Base-by-base conservation (phyloP, 2,329 filamentous ascomycete species). In the Neonectria magnoliae region DNA sequence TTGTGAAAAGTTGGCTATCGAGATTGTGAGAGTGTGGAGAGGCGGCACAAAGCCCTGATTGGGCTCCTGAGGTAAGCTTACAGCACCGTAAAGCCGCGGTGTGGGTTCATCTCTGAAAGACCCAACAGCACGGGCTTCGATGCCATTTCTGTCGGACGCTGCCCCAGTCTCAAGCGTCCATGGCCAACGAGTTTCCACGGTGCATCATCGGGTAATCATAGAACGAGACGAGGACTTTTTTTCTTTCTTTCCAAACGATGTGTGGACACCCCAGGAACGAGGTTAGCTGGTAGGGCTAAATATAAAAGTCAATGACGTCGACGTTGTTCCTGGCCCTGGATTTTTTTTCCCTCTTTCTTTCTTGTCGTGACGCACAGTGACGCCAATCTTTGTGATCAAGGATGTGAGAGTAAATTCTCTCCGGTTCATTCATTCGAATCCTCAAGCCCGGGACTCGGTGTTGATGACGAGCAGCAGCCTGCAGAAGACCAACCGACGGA, bases 21-120 rank as follows among this genome's bases (percentile, higher is more conserved):
- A 72, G 69, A 70, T 71, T 63, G 63, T 45, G 31, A 63, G 52
- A 63, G 44, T 73, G 66, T 67, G 71, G 71, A 71, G 71, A 62
- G 65, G 55, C 25, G 42, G 18, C 38, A 56, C 22, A 18, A 45
- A 45, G 64, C 60, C 56, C 58, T 65, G 68, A 73, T 73, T 73
- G 69, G 71, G 36, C 48, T 65, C 36, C 16, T 54, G 14, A 54
- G 55, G 67, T 64, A 72, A 72, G 68, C 68, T 70, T 65, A 63
- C 64, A 53, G 52, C 57, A 62, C 65, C 53, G 47, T 62, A 60
- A 68, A 58, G 65, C 65, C 54, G 60, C 57, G 47, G 59, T 63
- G 65, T 65, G 53, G 62, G 61, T 56, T 61, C 59, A 48, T 62
- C 61, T 60, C 52, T 25, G 62, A 56, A 45, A 53, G 63, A 62